Base-by-base conservation (phyloP, 2,329 filamentous ascomycete species). In the Claviceps monticola region DNA sequence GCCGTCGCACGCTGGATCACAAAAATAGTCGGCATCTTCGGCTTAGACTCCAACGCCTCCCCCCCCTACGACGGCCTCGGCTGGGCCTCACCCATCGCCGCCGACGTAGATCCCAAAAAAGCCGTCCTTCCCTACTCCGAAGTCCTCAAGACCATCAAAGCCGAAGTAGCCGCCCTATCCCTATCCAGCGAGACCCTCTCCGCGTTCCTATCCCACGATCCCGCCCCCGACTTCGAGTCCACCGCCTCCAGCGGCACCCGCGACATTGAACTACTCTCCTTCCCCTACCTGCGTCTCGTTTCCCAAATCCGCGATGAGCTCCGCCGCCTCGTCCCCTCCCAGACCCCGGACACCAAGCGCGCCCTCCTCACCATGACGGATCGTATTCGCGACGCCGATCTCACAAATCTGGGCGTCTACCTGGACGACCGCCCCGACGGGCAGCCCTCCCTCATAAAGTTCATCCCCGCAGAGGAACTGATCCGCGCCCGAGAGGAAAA, bases 341-440 rank as follows among this genome's bases (percentile, higher is more conserved):
- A 71, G 38, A 60, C 67, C 0, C 66, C 74, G 0, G 68, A 74
- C 16, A 73, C 80, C 1, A 80, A 84, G 54, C 87, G 88, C 62
- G 78, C 84, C 3, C 81, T 93, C 39, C 79, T 96, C 1, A 68
- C 74, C 0, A 76, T 95, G 46, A 93, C 85, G 57, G 91, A 95
- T 63, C 75, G 78, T 17, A 79, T 96, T 44, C 85, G 90, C 50
- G 87, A 96, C 64, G 75, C 80, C 9, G 82, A 90, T 52, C 79
- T 96, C 11, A 90, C 86, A 60, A 82, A 90, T 53, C 71, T 94
- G 0, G 87, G 84, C 39, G 84, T 96, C 53, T 94, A 94, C 62
- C 80, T 96, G 1, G 90, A 96, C 62, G 90, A 96, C 61, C 80
- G 88, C 48, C 71, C 71, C n/a, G 78, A 77, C 46, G 72, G 71